Evolutionary conservation across 1,284 basidiomycete genomes (phyloP).

Genomic region (Vanrija sp.): DNA sequence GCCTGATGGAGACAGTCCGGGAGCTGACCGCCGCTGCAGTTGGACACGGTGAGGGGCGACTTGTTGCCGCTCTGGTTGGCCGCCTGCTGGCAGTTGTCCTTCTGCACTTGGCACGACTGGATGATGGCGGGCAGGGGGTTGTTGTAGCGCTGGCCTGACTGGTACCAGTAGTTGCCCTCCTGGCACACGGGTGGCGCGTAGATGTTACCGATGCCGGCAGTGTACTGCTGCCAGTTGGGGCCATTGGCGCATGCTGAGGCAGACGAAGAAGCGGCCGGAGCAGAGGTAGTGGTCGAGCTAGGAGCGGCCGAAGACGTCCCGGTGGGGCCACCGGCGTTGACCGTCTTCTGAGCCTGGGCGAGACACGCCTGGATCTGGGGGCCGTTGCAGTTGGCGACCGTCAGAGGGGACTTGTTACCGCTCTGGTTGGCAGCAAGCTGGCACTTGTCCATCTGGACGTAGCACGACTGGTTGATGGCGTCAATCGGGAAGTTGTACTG

Average conservation of each 20-base stretch:
- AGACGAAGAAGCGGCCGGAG: slow-evolving; percentile 56
- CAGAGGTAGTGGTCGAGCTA: slow-evolving; percentile 28
- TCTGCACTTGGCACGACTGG: slow-evolving; percentile 28
- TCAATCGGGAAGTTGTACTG: slow-evolving; percentile 26
- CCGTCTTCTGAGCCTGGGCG: background rate
- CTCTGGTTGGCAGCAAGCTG: slow-evolving; percentile 22
- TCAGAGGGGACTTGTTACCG: slow-evolving; percentile 21
- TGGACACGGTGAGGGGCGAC: slow-evolving; percentile 18
- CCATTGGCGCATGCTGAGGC: too few relatives aligned
- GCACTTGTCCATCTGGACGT: slow-evolving; percentile 27
- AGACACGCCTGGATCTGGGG: slow-evolving; percentile 4
- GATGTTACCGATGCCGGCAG: background rate
- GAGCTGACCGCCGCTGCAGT: slow-evolving; percentile 17
- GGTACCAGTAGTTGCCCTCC: slow-evolving; percentile 4
- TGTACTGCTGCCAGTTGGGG: background rate
- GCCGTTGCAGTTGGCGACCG: slow-evolving; percentile 21
- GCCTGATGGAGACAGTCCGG: background rate
- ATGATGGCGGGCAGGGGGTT: slow-evolving; percentile 22
- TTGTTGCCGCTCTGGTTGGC: slow-evolving; percentile 24
- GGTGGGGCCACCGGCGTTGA: background rate
- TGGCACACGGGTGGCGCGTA: background rate
- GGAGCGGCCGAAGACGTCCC: slow-evolving; percentile 9
- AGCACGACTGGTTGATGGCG: slow-evolving; percentile 25
- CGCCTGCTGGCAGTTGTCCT: slow-evolving; percentile 22
- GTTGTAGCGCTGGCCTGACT: slow-evolving; percentile 19